A percentile compares a stretch with the other conserved stretches of the same genome.
phyloP scores from a whole-genome alignment of 495 filamentous ascomycete species.

The Aspergillus incahuasiensis region DNA sequence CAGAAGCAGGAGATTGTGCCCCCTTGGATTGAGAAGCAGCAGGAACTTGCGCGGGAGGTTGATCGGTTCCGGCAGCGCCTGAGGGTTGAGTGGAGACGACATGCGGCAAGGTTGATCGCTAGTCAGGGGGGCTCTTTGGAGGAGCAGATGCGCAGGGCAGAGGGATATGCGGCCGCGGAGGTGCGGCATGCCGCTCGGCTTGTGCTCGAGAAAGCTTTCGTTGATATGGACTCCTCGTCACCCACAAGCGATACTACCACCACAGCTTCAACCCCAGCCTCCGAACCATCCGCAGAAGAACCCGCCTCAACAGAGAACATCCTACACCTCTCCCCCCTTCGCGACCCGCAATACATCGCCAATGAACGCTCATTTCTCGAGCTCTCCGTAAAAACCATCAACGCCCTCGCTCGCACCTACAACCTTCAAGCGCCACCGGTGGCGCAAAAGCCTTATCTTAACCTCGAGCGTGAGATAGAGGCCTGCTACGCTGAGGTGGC shows the following conservation, averaged over 20 bases:
- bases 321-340: conserved; percentile 40
- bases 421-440: conserved; percentile 90
- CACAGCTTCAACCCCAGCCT: neutral
- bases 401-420: conserved; percentile 77
- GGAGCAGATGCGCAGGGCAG: conserved; percentile 67
- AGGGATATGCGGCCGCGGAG: conserved; percentile 72
- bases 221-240: conserved; percentile 8
- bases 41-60: conserved; percentile 70
- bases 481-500: conserved; percentile 83
- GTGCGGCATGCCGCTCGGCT: conserved; percentile 38
- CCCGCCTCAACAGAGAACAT: conserved; percentile 16
- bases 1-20: conserved; percentile 72
- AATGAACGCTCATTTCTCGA: conserved; percentile 73
- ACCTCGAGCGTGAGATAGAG: conserved; percentile 74
- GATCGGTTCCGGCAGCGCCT: conserved; percentile 68
- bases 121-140: conserved; percentile 75
- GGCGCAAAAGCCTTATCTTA: conserved; percentile 91
- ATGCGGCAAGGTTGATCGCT: conserved; percentile 76
- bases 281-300: conserved; percentile 7
- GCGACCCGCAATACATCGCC: conserved; percentile 49
- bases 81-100: conserved; percentile 79
- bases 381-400: conserved; percentile 74
- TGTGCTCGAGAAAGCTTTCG: conserved; percentile 46
- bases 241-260: neutral
- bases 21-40: conserved; percentile 90